These are phyloP conservation scores for Rhinocladiella mackenziei DNA, from an alignment of 2,329 filamentous ascomycete genomes.

Conservation along the genomic window DNA sequence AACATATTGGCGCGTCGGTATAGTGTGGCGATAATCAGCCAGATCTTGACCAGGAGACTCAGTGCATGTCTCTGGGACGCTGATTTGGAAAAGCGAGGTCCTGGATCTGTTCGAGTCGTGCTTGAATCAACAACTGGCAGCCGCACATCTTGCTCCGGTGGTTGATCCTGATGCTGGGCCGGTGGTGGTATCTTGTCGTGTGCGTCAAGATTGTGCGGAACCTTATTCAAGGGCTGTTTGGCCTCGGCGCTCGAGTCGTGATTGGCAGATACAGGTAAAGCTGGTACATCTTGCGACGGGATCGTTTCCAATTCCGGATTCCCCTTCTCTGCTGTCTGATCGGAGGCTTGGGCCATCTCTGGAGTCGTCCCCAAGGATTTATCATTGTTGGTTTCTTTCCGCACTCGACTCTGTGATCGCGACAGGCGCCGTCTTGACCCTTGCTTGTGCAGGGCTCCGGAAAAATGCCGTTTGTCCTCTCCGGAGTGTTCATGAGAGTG, in stretches of 20 bases:
- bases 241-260: constrained; percentile 19
- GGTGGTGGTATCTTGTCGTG: constrained; percentile 36
- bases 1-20: constrained; percentile 78
- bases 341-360: constrained; percentile 7
- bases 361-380: constrained; percentile 18
- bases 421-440: constrained; percentile 6
- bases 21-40: constrained; percentile 84
- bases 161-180: constrained; percentile 41
- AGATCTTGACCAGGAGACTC: constrained; percentile 68
- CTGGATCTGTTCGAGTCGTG: constrained; percentile 27
- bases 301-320: constrained; percentile 11
- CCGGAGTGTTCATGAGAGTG: constrained; percentile 32
- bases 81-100: constrained; percentile 49
- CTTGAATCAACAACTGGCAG: constrained; percentile 35
- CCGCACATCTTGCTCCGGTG: constrained; percentile 40
- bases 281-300: constrained; percentile 27
- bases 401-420: constrained; percentile 18
- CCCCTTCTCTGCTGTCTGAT: neutral
- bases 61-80: constrained; percentile 55
- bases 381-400: constrained; percentile 9
- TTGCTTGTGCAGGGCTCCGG: neutral
- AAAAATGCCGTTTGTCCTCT: constrained; percentile 13
- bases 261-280: constrained; percentile 7
- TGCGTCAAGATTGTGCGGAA: constrained; percentile 37
- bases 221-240: constrained; percentile 22